Evolutionary conservation across 371 early-diverging fungal genomes (phyloP).

Genomic region (Capillidium heterosporum): DNA sequence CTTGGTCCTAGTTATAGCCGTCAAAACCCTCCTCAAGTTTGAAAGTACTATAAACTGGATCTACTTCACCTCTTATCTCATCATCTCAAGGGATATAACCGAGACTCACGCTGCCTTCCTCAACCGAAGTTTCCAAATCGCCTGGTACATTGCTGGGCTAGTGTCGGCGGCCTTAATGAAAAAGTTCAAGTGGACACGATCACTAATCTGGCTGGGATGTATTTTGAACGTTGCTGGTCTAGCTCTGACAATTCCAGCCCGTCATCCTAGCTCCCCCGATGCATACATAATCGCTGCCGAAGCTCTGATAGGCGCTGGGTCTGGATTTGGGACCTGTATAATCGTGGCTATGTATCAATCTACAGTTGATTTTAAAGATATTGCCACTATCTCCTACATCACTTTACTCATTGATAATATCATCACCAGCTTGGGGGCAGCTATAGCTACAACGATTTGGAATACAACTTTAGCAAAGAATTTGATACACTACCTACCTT

Average conservation of each 20-base stretch:
- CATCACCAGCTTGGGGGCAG: not conserved
- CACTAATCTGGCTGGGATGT: not conserved
- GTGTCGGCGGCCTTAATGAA: not conserved
- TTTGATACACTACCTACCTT: not conserved
- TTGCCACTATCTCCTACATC: not conserved
- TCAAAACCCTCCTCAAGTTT: not conserved
- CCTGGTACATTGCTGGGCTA: not conserved
- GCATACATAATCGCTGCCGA: not conserved
- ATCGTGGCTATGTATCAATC: not conserved
- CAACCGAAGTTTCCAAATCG: not conserved
- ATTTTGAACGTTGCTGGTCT: not conserved
- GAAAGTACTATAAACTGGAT: not conserved
- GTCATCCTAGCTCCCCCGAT: not conserved
- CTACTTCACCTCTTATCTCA: not conserved
- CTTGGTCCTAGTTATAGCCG: not conserved
- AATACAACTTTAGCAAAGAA: not conserved
- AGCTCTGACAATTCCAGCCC: not conserved
- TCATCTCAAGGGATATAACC: not conserved
- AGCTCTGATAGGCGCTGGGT: not conserved
- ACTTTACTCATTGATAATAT: not conserved
- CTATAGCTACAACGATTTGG: no score
- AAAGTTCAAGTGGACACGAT: not conserved
- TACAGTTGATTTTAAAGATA: not conserved
- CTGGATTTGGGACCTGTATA: not conserved
- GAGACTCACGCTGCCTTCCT: not conserved